Conservation (phyloP, 768 basidiomycete species). For the Cystoderma amianthinum region DNA sequence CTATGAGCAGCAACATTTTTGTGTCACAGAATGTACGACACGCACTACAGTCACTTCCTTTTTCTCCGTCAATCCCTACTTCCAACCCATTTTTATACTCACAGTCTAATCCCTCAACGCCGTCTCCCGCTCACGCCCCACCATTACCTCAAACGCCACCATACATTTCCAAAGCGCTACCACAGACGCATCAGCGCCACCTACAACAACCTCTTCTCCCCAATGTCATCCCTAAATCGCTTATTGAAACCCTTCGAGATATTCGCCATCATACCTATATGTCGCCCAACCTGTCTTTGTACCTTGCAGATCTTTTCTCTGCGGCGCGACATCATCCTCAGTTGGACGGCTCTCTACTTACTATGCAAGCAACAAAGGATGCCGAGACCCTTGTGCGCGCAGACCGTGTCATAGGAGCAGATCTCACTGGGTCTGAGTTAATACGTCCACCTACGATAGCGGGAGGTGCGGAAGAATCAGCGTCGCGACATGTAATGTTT, state of each 20-base stretch:
- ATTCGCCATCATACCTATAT: conserved; percentile 32
- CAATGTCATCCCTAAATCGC: conserved; percentile 18
- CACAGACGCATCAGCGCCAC: conserved; percentile 19
- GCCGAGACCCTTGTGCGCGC: conserved; percentile 65
- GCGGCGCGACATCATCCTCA: conserved; percentile 67
- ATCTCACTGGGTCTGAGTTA: conserved; percentile 55
- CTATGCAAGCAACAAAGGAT: conserved; percentile 51
- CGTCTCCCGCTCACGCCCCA: conserved; percentile 14
- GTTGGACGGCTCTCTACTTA: conserved; percentile 65
- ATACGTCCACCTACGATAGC: conserved; percentile 16
- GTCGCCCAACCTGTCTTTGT: conserved; percentile 47
- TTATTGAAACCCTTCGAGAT: conserved; percentile 21
- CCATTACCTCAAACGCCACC: conserved; percentile 19
- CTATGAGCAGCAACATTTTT: conserved; percentile 62
- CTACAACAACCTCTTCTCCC: conserved; percentile 18
- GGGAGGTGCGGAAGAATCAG: conserved; percentile 4
- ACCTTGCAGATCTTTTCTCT: conserved; percentile 66
- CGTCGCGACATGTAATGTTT: neutral
- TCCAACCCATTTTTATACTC: conserved; percentile 11
- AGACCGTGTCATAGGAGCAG: conserved; percentile 55
- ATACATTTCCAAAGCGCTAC: conserved; percentile 19
- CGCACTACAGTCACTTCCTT: conserved; percentile 23
- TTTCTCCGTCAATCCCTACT: conserved; percentile 15
- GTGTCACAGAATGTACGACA: conserved; percentile 36
- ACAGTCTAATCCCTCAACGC: conserved; percentile 20